Base-by-base conservation (phyloP, 2,329 filamentous ascomycete genomes). In the Neurospora sp. region DNA sequence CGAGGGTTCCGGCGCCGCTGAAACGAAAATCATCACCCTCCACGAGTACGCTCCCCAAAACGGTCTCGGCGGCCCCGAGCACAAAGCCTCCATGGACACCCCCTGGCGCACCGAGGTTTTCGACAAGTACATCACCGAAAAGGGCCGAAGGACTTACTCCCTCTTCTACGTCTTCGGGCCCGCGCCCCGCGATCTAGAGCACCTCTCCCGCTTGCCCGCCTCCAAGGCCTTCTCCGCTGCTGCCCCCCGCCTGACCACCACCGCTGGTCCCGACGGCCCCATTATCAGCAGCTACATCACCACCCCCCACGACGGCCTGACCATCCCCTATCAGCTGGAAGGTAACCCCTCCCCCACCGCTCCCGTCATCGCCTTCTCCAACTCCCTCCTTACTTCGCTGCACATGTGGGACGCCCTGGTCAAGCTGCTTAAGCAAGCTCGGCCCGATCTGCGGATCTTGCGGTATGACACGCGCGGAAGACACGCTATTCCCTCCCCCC, bases 371-470 rank as follows among this genome's bases (percentile, higher is more conserved):
- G 89, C 93, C 23, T 90, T 94, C 74, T 86, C 85, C 80, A 96
- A 96, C 82, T 94, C 91, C 1, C 89, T 97, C 67, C 86, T 97
- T 8, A 92, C 92, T 2, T 89, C 90, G 67, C 85, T 90, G 73
- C 84, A 87, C 78, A 96, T 97, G 86, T 97, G 93, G 93, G 91
- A 96, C 75, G 83, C 84, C 1, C 87, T 96, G 71, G 81, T 96
- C 0, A 80, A 82, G 0, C 81, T 87, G n/a, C 85, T 96, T 73
- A 84, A 85, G 68, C 78, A 80, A 0, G 76, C 86, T 43, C 87
- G 89, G 33, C 87, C 88, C 3, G 84, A 87, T 46, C 90, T 93
- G 78, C 89, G 91, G 68, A 85, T 96, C 73, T 82, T 97, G 1
- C 89, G 93, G 10, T 96, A 93, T 81, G 87, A 93, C 78, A 86